A percentile compares a stretch with the other conserved stretches of the same genome.
Evolutionary conservation across 2,329 filamentous ascomycete species (phyloP).

Genomic region (Calonectria montana): DNA sequence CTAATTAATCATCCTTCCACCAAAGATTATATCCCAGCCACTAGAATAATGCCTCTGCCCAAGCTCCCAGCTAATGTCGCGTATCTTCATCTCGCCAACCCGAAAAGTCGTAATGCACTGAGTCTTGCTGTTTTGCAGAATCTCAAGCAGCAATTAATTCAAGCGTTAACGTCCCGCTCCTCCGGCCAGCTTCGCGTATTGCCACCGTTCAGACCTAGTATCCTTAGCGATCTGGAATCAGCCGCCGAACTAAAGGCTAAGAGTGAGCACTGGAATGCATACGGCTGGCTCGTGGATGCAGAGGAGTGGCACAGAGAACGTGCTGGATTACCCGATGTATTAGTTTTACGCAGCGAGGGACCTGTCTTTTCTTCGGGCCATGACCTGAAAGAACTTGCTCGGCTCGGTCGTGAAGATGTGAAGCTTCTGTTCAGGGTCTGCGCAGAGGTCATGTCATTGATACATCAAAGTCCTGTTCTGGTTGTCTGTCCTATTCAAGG

Average conservation of each 20-base stretch:
- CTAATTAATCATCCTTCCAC: background rate
- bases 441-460: slow-evolving; percentile 36
- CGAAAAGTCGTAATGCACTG: slow-evolving; percentile 36
- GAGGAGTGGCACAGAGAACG: slow-evolving; percentile 37
- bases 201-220: slow-evolving; percentile 24
- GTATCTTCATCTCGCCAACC: slow-evolving; percentile 36
- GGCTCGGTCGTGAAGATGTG: slow-evolving; percentile 24
- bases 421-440: slow-evolving; percentile 35
- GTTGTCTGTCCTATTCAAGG: slow-evolving; percentile 40
- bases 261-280: slow-evolving; percentile 24
- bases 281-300: slow-evolving; percentile 36
- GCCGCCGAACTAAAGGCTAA: background rate
- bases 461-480: slow-evolving; percentile 34
- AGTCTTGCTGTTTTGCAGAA: slow-evolving; percentile 31
- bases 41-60: slow-evolving; percentile 30
- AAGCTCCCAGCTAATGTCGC: slow-evolving; percentile 29
- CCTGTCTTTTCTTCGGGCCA: slow-evolving; percentile 39
- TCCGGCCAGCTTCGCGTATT: slow-evolving; percentile 26
- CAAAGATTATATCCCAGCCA: background rate
- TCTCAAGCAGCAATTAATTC: slow-evolving; percentile 33
- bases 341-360: slow-evolving; percentile 38
- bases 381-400: slow-evolving; percentile 35
- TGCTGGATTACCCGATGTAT: slow-evolving; percentile 30
- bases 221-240: slow-evolving; percentile 19
- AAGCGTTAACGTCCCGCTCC: slow-evolving; percentile 25